Percentiles rank a stretch among this genome's conserved stretches.
phyloP scores from a whole-genome alignment of 2,329 filamentous ascomycete species.

The Ceratocystis colombiana region DNA sequence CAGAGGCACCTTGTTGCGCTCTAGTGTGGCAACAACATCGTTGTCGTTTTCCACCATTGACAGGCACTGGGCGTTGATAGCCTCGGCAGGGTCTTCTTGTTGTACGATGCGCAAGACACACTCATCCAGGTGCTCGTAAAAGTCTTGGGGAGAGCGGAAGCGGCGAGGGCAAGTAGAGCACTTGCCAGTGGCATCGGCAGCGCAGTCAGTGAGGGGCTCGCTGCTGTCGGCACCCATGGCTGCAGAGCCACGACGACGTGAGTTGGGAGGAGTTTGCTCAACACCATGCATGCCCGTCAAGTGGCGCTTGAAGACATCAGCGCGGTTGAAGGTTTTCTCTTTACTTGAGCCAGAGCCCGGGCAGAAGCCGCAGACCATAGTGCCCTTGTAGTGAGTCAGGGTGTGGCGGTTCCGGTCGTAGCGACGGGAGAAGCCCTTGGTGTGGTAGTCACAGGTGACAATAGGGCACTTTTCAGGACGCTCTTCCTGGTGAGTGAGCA shows the following conservation, averaged over 20 bases:
- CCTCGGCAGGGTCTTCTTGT: constrained; percentile 59
- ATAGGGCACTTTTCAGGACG: constrained; percentile 92
- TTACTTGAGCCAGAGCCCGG: constrained; percentile 77
- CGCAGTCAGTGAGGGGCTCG: constrained; percentile 61
- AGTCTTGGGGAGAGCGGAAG: constrained; percentile 89
- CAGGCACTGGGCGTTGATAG: constrained; percentile 56
- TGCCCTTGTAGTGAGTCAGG: constrained; percentile 91
- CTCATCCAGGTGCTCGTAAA: constrained; percentile 91
- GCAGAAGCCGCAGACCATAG: constrained; percentile 94
- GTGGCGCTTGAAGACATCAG: constrained; percentile 92
- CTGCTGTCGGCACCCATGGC: constrained; percentile 28
- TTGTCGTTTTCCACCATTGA: constrained; percentile 56
- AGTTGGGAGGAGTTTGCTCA: constrained; percentile 86
- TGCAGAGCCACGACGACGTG: constrained; percentile 56
- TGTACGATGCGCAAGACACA: constrained; percentile 62
- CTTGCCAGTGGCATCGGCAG: constrained; percentile 75
- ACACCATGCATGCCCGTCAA: constrained; percentile 83
- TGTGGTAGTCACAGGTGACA: constrained; percentile 79
- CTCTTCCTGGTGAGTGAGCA: constrained; percentile 86
- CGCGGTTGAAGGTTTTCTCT: constrained; percentile 92
- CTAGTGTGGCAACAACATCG: constrained; percentile 51
- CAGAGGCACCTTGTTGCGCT: constrained; percentile 51
- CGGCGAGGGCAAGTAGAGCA: constrained; percentile 89
- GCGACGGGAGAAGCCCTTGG: constrained; percentile 86
- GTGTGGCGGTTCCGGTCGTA: constrained; percentile 96